Base-by-base conservation (phyloP, 176 grass and related monocot species). In the Oryza officinalis region DNA sequence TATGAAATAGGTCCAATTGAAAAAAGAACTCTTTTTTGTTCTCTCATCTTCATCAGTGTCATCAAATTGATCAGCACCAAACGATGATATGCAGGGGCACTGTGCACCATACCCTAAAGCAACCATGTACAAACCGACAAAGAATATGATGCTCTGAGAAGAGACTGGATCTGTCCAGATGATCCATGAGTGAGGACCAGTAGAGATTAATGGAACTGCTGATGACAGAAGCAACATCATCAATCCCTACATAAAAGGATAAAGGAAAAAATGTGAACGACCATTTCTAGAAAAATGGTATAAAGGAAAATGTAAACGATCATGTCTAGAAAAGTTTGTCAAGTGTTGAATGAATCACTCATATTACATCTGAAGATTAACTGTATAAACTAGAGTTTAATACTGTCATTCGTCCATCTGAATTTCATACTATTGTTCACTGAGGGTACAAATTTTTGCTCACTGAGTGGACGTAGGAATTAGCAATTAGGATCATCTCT, bases 1-100 rank as follows among this genome's bases (percentile, higher is more conserved):
- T 70, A 79, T 68, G 83, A 97, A 91, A 79, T 86, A 89, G 27
- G 76, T 35, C 95, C 95, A 94, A 73, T 91, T 94, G 59, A 97
- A 97, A 72, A 89, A 97, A 79, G 95, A 91, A 41, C 95, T 86
- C 67, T 90, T 97, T 76, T 89, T 76, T 1, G 72, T 78, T 79
- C 72, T 90, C 81, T 97, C 92, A 31, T 30, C 66, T 69, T 81
- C 65, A 78, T 97, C 90, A 3, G 92, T 97, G 65, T 92, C 87
- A 81, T 94, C 94, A 88, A 97, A 94, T 59, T 97, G 94, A 71
- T 94, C 95, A 33, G 95, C 92, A 50, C 92, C 90, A 64, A 97
- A 94, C 49, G 95, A 92, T 71, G 86, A 64, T 43, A 97, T 82
- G 40, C 95, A 97, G 22, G 95, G 90, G 77, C 74, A 84, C 49